phyloP scores from a whole-genome alignment of 2,329 filamentous ascomycete genomes.

The Fusarium algeriense region DNA sequence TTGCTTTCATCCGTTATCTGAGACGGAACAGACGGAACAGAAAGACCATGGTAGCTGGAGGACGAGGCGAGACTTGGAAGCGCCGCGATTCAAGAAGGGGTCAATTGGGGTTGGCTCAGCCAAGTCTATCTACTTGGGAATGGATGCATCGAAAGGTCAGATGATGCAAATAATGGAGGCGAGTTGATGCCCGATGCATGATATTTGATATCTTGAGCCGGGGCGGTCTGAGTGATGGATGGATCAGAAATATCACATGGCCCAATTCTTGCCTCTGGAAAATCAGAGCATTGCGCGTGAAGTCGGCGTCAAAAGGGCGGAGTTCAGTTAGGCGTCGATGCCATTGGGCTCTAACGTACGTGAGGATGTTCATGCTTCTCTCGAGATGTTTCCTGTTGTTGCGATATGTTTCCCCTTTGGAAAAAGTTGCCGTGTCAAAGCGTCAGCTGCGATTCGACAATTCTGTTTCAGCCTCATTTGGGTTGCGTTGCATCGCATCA shows the following conservation, averaged over 20 bases:
- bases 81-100: background rate
- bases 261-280: conserved; percentile 1
- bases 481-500: conserved; percentile 41
- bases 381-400: conserved; percentile 14
- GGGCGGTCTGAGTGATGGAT: background rate
- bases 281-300: background rate
- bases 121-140: conserved; percentile 9
- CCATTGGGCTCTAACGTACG: conserved; percentile 24
- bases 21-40: conserved; percentile 18
- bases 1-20: conserved; percentile 19
- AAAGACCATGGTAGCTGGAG: conserved; percentile 4
- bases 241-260: background rate
- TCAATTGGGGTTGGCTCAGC: background rate
- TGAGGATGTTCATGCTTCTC: conserved; percentile 9
- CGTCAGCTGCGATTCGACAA: conserved; percentile 33
- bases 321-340: conserved; percentile 29
- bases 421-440: conserved; percentile 12
- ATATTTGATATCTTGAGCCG: conserved; percentile 11
- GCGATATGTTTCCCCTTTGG: conserved; percentile 8
- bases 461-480: conserved; percentile 40
- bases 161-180: conserved; percentile 9
- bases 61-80: conserved; percentile 6
- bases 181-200: conserved; percentile 36
- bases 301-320: conserved; percentile 12
- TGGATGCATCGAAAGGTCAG: conserved; percentile 10